phyloP scores from a whole-genome alignment of 2,329 filamentous ascomycete genomes.

The Ophiostoma tasmaniense region DNA sequence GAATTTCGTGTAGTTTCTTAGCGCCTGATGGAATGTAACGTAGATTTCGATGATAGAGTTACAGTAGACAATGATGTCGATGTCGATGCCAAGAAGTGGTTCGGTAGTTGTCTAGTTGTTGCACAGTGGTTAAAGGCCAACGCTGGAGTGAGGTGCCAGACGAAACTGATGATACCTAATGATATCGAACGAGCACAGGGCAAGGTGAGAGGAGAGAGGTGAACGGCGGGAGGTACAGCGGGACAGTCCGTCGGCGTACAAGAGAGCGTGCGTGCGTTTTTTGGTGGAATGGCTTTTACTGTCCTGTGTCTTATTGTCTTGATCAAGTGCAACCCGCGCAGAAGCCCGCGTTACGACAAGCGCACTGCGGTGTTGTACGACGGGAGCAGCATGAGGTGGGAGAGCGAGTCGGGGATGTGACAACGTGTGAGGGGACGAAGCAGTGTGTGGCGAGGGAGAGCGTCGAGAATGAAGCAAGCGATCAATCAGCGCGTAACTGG shows the following conservation, averaged over 20 bases:
- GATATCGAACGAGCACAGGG: not conserved
- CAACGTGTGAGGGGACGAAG: not conserved
- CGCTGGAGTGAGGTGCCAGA: not conserved
- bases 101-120: not conserved
- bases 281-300: not conserved
- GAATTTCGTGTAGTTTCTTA: not conserved
- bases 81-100: not conserved
- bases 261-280: slow-evolving; percentile 4
- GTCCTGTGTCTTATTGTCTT: not conserved
- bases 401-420: not conserved
- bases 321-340: slow-evolving; percentile 13
- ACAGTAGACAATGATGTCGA: not conserved
- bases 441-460: not conserved
- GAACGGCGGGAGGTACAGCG: not conserved
- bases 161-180: not conserved
- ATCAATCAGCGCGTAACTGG: not conserved
- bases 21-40: not conserved
- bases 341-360: slow-evolving; percentile 19
- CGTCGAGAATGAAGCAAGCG: not conserved
- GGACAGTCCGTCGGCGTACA: not conserved
- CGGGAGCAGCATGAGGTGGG: slow-evolving; percentile 19
- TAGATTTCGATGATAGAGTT: not conserved
- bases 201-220: not conserved
- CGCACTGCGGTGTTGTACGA: slow-evolving; percentile 16
- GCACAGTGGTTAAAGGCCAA: not conserved